Evolutionary conservation across 345 rosid species (phyloP).

Genomic region (Noccaea bulbosa): DNA sequence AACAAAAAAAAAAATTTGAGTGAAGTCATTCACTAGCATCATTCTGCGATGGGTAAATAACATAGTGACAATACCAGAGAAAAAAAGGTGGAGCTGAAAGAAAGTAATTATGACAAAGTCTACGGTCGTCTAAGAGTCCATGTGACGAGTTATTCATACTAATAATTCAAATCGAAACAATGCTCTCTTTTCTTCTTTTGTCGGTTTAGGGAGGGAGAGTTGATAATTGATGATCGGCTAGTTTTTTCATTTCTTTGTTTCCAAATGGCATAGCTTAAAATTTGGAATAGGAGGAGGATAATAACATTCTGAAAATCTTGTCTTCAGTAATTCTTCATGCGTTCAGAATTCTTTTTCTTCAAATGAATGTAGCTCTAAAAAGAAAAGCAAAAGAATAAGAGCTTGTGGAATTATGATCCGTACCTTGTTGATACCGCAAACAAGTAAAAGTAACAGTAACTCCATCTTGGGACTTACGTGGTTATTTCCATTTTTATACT

Average conservation of each 20-base stretch:
- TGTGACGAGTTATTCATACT: constrained; percentile 39
- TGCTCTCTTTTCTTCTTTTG: constrained; percentile 13
- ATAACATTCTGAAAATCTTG: background rate
- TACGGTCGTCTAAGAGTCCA: constrained; percentile 30
- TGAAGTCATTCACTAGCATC: background rate
- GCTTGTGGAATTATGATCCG: constrained; percentile 12
- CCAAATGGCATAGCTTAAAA: background rate
- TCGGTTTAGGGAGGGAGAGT: constrained; percentile 22
- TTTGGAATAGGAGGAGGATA: constrained; percentile 8
- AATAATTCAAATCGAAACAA: constrained; percentile 27
- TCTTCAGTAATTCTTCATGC: background rate
- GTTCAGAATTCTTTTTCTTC: background rate
- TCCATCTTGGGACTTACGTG: background rate
- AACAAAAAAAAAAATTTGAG: background rate
- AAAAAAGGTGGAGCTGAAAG: constrained; percentile 4
- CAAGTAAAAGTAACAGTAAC: constrained; percentile 19
- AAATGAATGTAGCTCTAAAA: background rate
- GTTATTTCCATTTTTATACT: background rate
- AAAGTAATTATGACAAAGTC: constrained; percentile 31
- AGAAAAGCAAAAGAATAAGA: constrained; percentile 15
- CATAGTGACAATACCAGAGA: constrained; percentile 8
- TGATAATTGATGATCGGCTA: background rate
- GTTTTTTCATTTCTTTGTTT: background rate
- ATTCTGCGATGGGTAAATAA: background rate
- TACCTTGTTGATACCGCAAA: background rate